Base-by-base conservation (phyloP, 345 rosid genomes). In the Balakata baccata region DNA sequence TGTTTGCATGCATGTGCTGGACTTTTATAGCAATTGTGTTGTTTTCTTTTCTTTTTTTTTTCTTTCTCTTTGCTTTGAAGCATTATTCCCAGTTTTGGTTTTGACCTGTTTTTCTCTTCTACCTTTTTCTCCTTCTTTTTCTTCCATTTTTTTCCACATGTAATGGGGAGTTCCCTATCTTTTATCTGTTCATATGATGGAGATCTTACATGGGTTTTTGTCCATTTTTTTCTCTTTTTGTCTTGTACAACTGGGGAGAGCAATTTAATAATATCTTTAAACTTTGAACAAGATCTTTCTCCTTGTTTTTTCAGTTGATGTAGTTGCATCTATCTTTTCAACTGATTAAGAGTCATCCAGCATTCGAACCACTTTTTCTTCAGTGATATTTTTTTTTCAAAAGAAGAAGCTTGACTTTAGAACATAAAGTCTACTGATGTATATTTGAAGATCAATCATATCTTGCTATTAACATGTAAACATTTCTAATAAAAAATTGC, bases 1-100 rank as follows among this genome's bases (percentile, higher is more conserved):
- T 43, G 11, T 67, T 39, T 74, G 76, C 85, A 83, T 83, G 83
- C 85, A 79, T 66, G 74, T 62, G 22, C 10, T 71, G 58, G 11
- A 6, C 68, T 25, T 72, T 51, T 34, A 29, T 66, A n/a, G 39
- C 72, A 29, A 69, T 66, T 67, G 4, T 74, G 39, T 68, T 74
- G 20, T 50, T 69, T 66, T 76, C 34, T 29, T 29, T 29, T 29
- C 2, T 29, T 29, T 29, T 29, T 29, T 54, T 50, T 23, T 53
- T 47, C 50, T 25, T 18, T 65, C 39, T 51, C 16, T 34, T n/a
- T 12, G 25, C 20, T 67, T 71, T 58, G 46, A 68, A 62, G 45
- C 64, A 59, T 72, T 68, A 1, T 43, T 58, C 59, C 74, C 62
- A 56, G 73, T 52, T 75, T 29, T 71, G 13, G 56, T 43, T 43